A percentile compares a stretch with the other conserved stretches of the same genome.
Evolutionary conservation across 306 rosid genomes (phyloP).

Genomic region (Rosa persica): DNA sequence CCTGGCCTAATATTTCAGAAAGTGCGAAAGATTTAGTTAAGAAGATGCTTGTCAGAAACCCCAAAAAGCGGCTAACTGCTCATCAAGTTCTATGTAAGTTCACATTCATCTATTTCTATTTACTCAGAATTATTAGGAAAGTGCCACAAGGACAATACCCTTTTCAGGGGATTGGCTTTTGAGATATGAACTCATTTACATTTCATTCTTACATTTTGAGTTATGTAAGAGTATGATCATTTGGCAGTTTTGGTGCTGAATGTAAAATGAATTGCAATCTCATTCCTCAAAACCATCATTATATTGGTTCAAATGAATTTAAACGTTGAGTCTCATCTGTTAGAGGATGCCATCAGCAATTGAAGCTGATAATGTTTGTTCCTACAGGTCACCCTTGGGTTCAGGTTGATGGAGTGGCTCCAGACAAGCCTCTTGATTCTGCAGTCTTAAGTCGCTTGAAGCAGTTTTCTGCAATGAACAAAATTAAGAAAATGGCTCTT

Average conservation of each 20-base stretch:
- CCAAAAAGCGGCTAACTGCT: constrained; percentile 65
- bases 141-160: background rate
- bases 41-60: constrained; percentile 80
- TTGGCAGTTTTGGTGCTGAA: background rate
- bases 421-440: constrained; percentile 84
- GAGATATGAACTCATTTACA: background rate
- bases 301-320: background rate
- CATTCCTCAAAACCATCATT: background rate
- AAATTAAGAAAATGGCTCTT: constrained; percentile 89
- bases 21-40: constrained; percentile 78
- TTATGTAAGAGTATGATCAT: background rate
- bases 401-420: constrained; percentile 77
- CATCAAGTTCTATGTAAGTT: constrained; percentile 75
- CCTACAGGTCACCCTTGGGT: constrained; percentile 90
- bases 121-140: background rate
- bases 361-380: constrained; percentile 6
- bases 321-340: background rate
- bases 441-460: constrained; percentile 87
- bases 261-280: background rate
- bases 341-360: background rate
- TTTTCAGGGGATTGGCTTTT: background rate
- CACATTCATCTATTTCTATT: background rate
- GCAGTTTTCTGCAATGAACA: constrained; percentile 86
- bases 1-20: constrained; percentile 84
- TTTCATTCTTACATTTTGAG: background rate